phyloP scores from a whole-genome alignment of 2,329 filamentous ascomycete species.

The Colletotrichum sp. region DNA sequence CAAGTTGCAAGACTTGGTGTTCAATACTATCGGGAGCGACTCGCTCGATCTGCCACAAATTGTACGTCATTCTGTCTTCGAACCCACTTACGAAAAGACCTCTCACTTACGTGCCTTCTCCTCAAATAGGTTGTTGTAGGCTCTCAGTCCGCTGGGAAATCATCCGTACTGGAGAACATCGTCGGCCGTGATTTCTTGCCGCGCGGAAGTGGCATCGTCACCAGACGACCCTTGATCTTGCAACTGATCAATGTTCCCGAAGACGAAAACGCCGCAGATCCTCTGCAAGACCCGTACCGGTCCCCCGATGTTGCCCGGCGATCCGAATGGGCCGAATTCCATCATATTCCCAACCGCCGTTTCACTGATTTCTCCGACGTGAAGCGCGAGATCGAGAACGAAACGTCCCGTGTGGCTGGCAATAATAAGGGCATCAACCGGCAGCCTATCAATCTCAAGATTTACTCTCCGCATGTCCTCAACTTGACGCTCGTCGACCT shows the following conservation, averaged over 20 bases:
- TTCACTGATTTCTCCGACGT: conserved; percentile 94
- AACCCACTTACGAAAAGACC: not conserved
- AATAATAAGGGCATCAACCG: conserved; percentile 99
- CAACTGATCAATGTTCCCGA: conserved; percentile 94
- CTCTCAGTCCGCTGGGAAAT: conserved; percentile 98
- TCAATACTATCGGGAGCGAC: conserved; percentile 99
- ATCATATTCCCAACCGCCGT: conserved; percentile 87
- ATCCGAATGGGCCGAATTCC: conserved; percentile 90
- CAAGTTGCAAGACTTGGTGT: conserved; percentile 97
- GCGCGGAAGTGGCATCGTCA: conserved; percentile 95
- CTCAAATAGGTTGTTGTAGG: conserved; percentile 86
- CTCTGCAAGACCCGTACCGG: conserved; percentile 73
- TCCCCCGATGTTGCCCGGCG: conserved; percentile 73
- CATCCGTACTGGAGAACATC: conserved; percentile 97
- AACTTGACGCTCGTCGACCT: conserved; percentile 96
- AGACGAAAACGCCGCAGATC: conserved; percentile 70
- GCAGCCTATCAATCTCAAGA: conserved; percentile 97
- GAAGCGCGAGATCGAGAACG: conserved; percentile 95
- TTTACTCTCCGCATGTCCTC: conserved; percentile 95
- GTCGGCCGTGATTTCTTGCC: conserved; percentile 97
- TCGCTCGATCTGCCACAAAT: conserved; percentile 97
- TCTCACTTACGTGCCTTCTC: not conserved
- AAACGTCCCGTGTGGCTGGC: conserved; percentile 89
- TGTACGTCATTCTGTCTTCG: conserved; percentile 60
- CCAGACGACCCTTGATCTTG: conserved; percentile 89